phyloP scores from a whole-genome alignment of 305 asterid species.

The Fraxinus greggii region DNA sequence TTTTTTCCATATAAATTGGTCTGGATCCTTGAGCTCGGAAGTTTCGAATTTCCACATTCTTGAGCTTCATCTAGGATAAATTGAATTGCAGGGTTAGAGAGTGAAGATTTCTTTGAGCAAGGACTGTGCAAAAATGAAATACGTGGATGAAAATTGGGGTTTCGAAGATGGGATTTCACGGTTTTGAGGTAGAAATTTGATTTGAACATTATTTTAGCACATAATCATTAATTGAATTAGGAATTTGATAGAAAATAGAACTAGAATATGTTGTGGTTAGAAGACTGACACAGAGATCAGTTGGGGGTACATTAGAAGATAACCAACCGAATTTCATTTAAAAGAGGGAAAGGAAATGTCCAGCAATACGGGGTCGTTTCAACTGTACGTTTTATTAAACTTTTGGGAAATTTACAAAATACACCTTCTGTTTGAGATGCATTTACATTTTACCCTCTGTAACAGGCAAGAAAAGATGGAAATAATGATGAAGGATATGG shows the following conservation, averaged over 20 bases:
- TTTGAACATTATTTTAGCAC: constrained; percentile 23
- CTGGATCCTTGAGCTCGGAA: constrained; percentile 32
- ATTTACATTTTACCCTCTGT: no score
- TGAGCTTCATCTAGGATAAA: constrained; percentile 58
- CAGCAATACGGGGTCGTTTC: no score
- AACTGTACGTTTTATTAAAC: no score
- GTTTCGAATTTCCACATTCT: neutral
- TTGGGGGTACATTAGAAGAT: constrained; percentile 28
- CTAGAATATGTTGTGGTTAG: neutral
- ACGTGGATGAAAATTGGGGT: neutral
- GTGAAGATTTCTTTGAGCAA: constrained; percentile 24
- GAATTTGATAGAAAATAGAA: neutral
- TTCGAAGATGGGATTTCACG: constrained; percentile 24
- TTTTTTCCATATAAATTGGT: constrained; percentile 24
- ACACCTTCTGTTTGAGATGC: no score
- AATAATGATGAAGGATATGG: no score
- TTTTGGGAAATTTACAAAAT: no score
- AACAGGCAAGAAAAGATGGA: no score
- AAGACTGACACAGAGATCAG: no score
- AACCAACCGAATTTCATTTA: no score
- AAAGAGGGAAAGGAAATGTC: no score
- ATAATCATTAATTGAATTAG: neutral
- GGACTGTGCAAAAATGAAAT: constrained; percentile 32
- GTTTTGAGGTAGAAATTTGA: constrained; percentile 27
- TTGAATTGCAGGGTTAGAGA: constrained; percentile 58